phyloP scores from a whole-genome alignment of 106 monocot genomes.

The Dendrobium officinale region DNA sequence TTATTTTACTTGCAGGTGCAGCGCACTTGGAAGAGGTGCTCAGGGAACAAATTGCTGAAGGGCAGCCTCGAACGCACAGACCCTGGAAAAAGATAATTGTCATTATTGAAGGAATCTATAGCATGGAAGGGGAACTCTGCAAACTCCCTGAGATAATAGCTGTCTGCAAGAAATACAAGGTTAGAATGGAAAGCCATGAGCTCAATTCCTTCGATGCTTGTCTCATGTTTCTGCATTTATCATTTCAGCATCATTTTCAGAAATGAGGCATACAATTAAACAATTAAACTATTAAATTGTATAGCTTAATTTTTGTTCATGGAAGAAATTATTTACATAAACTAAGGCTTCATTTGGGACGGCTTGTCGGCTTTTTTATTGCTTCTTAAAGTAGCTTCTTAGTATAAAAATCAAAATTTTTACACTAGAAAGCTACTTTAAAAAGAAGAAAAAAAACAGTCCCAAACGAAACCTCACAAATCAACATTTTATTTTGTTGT shows the following conservation, averaged over 20 bases:
- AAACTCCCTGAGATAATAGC: constrained; percentile 88
- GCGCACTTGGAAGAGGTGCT: constrained; percentile 94
- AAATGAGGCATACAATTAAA: neutral
- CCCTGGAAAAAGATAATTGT: constrained; percentile 99
- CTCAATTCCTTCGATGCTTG: neutral
- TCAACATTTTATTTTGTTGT: too few species aligned
- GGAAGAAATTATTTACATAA: too few species aligned
- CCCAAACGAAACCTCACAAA: too few species aligned
- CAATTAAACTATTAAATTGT: too few species aligned
- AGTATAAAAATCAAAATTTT: too few species aligned
- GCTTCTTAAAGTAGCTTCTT: too few species aligned
- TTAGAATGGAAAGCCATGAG: constrained; percentile 10
- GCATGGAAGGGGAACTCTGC: constrained; percentile 99
- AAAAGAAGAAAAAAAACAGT: too few species aligned
- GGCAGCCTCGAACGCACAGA: constrained; percentile 92
- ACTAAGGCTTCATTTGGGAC: too few species aligned
- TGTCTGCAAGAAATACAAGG: constrained; percentile 99
- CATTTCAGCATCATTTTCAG: neutral
- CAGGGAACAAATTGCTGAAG: constrained; percentile 86
- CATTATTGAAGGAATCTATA: constrained; percentile 95
- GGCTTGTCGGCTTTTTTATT: too few species aligned
- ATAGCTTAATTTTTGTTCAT: too few species aligned
- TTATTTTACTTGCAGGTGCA: constrained; percentile 40
- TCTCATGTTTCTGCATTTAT: neutral
- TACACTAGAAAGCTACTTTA: too few species aligned